Base-by-base conservation (phyloP, 768 basidiomycete species). In the Thelephora aurantiotincta region DNA sequence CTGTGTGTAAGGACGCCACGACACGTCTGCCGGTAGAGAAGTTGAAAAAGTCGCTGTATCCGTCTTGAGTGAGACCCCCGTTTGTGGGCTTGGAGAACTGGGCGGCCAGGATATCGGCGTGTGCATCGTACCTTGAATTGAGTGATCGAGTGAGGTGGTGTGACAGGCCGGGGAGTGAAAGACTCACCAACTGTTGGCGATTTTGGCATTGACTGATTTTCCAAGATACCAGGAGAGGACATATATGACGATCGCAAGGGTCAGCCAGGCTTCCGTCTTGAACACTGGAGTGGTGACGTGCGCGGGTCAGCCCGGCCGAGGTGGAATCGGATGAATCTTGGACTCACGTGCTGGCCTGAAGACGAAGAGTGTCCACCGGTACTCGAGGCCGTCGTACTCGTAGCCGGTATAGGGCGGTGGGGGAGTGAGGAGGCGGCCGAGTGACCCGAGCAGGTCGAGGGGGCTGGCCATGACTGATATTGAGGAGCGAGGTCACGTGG, bases 11-110 rank as follows among this genome's bases (percentile, higher is more conserved):
- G 26, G 82, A 84, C 22, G 74, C 66, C 48, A 91, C 59, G 53
- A 77, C 78, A 50, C 84, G 82, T 50, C 92, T 70, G 47, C 92
- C 92, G 2, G 90, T 91, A 36, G 88, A 88, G 65, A 85, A 96
- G 58, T 73, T 72, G 68, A 89, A 86, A 59, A 79, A 84, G 65
- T 90, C 87, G 2, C 79, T 71, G 55, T 80, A 69, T 16, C 87
- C 88, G 55, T 91, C 89, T 35, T 52, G 52, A 9, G 52, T 53
- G 11, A 61, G 52, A n/a, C 54, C 57, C 9, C 75, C 76, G 4
- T 65, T 65, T 33, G 71, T 67, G 1, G 88, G 82, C 42, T 67
- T 72, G 11, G 86, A 79, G 67, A 96, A 96, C 62, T 94, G 89
- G 33, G 72, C 63, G 41, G 70, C 60, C 50, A 83, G 73, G 53